Conservation (phyloP, 1,284 basidiomycete genomes). For the Fomitopsis pinicola region DNA sequence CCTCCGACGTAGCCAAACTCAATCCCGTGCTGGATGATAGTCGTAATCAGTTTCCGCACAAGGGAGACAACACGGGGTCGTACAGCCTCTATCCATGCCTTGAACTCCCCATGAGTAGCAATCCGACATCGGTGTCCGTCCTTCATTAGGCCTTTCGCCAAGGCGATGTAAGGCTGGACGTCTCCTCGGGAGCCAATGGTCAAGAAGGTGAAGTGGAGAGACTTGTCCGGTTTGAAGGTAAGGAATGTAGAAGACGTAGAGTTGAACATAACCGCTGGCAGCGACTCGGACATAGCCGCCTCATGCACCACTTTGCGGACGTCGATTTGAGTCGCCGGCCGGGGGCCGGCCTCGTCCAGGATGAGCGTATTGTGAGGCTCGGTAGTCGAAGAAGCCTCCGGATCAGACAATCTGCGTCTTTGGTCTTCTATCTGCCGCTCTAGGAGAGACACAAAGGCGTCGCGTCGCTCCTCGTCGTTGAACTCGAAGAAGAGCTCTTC, state of each 20-base stretch:
- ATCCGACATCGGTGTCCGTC: conserved; percentile 87
- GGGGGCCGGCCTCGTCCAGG: conserved; percentile 68
- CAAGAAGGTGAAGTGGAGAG: conserved; percentile 85
- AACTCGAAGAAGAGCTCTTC: conserved; percentile 99
- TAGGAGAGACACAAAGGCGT: conserved; percentile 71
- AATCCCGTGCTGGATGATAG: conserved; percentile 70
- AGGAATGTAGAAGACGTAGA: conserved; percentile 91
- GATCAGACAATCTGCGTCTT: conserved; percentile 42
- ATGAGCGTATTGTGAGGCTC: conserved; percentile 65
- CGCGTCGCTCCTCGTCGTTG: conserved; percentile 69
- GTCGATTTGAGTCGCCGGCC: conserved; percentile 14
- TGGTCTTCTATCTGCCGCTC: conserved; percentile 78
- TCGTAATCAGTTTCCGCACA: background rate
- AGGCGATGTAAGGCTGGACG: conserved; percentile 92
- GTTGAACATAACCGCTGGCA: conserved; percentile 90
- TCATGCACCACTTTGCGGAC: conserved; percentile 19
- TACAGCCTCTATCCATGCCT: conserved; percentile 92
- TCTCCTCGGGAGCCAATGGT: conserved; percentile 95
- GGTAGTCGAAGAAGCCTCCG: conserved; percentile 39
- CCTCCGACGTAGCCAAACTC: conserved; percentile 93
- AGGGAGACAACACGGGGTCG: conserved; percentile 27
- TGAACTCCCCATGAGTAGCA: conserved; percentile 92
- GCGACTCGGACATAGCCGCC: conserved; percentile 52
- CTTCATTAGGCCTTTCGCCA: conserved; percentile 87
- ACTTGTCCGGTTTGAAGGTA: conserved; percentile 86